Evolutionary conservation across 1,284 basidiomycete genomes (phyloP).

Genomic region (Ustilago xerochloae): DNA sequence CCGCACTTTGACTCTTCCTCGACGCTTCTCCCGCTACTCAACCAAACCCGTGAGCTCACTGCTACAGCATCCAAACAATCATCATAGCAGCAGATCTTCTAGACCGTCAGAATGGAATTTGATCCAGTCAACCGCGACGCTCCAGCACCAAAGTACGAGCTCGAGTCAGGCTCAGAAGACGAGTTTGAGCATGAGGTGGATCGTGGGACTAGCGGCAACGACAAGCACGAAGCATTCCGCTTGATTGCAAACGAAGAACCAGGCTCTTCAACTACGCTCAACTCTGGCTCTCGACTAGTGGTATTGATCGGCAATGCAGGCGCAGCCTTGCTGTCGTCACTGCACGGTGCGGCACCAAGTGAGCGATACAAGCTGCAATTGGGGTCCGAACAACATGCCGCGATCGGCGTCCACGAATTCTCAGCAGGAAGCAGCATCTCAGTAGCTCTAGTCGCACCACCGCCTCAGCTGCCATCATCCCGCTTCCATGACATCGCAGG

Average conservation of each 20-base stretch:
- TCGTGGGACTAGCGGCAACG: background rate
- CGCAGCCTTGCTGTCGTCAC: conserved; percentile 8
- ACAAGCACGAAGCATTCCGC: conserved; percentile 4
- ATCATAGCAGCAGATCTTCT: too few relatives aligned
- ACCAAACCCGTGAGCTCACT: too few relatives aligned
- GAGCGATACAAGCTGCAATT: conserved; percentile 17
- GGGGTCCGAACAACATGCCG: conserved; percentile 21
- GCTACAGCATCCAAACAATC: too few relatives aligned
- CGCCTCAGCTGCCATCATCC: conserved; percentile 9
- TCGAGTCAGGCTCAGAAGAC: conserved; percentile 48
- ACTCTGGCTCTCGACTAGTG: conserved; percentile 7
- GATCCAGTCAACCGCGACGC: conserved; percentile 36
- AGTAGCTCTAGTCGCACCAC: conserved; percentile 18
- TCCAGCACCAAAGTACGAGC: conserved; percentile 35
- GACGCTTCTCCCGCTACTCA: too few relatives aligned
- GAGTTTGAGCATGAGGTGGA: conserved; percentile 14
- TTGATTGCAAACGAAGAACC: background rate
- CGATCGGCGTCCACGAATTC: conserved; percentile 8
- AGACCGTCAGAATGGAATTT: conserved; percentile 42
- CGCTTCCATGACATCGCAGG: conserved; percentile 24
- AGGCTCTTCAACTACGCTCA: background rate
- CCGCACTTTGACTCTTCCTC: background rate
- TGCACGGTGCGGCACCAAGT: background rate
- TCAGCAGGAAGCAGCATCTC: conserved; percentile 1
- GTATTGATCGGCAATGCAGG: conserved; percentile 30